Base-by-base conservation (phyloP, 2,329 filamentous ascomycete species). In the Davidsoniella neocaledoniae region DNA sequence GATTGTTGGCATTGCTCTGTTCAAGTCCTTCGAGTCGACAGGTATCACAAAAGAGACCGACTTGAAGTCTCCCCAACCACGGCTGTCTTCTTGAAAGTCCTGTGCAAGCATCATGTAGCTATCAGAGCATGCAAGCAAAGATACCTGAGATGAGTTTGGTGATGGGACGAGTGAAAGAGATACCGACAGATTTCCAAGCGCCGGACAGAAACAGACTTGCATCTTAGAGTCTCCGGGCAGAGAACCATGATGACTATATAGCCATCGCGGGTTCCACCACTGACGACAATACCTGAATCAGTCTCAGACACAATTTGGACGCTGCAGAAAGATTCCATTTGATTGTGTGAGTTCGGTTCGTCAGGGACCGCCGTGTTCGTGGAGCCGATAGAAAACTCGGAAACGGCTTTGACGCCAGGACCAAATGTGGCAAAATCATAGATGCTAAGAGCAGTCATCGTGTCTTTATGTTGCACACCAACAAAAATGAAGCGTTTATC, bases 241-340 rank as follows among this genome's bases (percentile, higher is more conserved):
- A 53, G 39, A 2, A 43, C 25, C 23, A 73, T 49, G 0, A 64
- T 71, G 25, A 73, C 58, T 2, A 77, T 58, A 36, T 73, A 66
- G 1, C 75, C 75, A 50, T 69, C 70, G 48, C 72, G 66, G 23
- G 71, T 75, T 7, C 74, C 74, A 7, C 66, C 57, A 4, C 69
- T 57, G 2, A 76, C 46, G 12, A 63, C 57, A 0, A 60, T 56
- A 5, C 57, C 58, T 10, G 58, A 53, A 1, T 48, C 40, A 2
- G 54, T 55, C 48, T 64, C 58, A 2, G 58, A 56, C 6, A 66
- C 55, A 39, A 58, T 53, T 26, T 63, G 62, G 36, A 76, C 63
- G 49, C 68, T 73, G 7, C 68, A 74, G 17, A 74, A 59, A 1
- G 70, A 62, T 50, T 73, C 69, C 14, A 63, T 50, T 1, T 46